Base-by-base conservation (phyloP, 2,329 filamentous ascomycete genomes). In the Myriosclerotinia duriaeana region DNA sequence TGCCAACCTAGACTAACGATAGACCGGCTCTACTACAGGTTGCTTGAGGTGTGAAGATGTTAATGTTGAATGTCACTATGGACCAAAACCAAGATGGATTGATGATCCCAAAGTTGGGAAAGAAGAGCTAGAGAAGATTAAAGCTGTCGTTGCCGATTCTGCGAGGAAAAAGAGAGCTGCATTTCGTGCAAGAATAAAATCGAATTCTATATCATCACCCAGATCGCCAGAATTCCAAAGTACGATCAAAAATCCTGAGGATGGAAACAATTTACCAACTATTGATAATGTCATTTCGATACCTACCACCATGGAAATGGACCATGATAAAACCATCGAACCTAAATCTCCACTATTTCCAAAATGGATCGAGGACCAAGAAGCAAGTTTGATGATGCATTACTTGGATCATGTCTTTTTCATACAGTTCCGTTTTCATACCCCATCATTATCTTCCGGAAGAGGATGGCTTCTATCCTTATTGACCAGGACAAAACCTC, bases 401-500 rank as follows among this genome's bases (percentile, higher is more conserved):
- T 88, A 87, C 72, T 79, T 88, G 52, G 86, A 89, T 74, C 82
- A 85, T 69, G 80, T 87, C 22, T 84, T 88, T 68, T 85, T 86
- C 1, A 85, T 86, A 69, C 77, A 88, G 0, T 88, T 86, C 71
- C 86, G 86, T 4, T 86, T 87, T 73, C 88, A 88, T 74, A 80
- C 80, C 0, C 86, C 86, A 0, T 79, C 79, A 1, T 73, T 86
- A 17, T 78, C 84, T 2, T 82, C 84, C 22, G 86, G 86, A 9
- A 81, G 84, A 50, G 82, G 84, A n/a, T 89, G 86, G 87, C 78
- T 89, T 50, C 76, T 89, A 48, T 82, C 84, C 30, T 78, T 86
- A 38, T 78, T 88, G 22, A 81, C 82, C 67, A 82, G 80, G 70
- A 86, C 85, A 76, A 83, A 81, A 67, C 79, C 83, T 1, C 78